These are phyloP conservation scores for Eucalyptus melliodora DNA, from an alignment of 345 rosid genomes.

Conservation along the genomic window DNA sequence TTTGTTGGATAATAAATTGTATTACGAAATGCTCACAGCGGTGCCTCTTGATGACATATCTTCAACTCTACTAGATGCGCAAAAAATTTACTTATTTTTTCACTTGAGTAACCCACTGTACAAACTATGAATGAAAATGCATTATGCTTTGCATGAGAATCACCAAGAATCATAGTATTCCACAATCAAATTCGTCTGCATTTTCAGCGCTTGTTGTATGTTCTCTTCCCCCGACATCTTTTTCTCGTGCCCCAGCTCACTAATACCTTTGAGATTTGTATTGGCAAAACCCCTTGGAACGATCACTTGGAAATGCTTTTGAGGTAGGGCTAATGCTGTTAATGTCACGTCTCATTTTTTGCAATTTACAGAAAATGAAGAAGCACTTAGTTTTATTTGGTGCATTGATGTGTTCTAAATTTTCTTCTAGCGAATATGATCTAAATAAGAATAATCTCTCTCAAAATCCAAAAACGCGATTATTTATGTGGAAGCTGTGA, in stretches of 20 bases:
- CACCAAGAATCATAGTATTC: too few species aligned
- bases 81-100: too few species aligned
- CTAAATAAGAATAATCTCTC: background rate
- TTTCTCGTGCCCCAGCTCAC: background rate
- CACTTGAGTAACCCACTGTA: accelerated
- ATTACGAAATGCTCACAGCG: too few species aligned
- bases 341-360: background rate
- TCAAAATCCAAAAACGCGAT: background rate
- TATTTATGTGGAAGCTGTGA: background rate
- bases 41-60: too few species aligned
- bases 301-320: background rate
- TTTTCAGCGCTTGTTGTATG: background rate
- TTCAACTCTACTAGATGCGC: too few species aligned
- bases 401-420: background rate
- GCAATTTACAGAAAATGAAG: too few species aligned
- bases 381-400: too few species aligned
- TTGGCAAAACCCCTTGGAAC: background rate
- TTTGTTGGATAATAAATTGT: too few species aligned
- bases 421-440: background rate
- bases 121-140: too few species aligned
- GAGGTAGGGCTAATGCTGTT: background rate
- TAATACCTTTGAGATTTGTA: background rate
- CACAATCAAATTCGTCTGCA: background rate
- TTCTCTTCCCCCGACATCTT: background rate
- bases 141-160: too few species aligned